Percentiles rank a stretch among this genome's conserved stretches.
These are phyloP conservation scores for Sugiyamaella neomexicana DNA, from an alignment of 1,139 yeast genomes.

Conservation along the genomic window DNA sequence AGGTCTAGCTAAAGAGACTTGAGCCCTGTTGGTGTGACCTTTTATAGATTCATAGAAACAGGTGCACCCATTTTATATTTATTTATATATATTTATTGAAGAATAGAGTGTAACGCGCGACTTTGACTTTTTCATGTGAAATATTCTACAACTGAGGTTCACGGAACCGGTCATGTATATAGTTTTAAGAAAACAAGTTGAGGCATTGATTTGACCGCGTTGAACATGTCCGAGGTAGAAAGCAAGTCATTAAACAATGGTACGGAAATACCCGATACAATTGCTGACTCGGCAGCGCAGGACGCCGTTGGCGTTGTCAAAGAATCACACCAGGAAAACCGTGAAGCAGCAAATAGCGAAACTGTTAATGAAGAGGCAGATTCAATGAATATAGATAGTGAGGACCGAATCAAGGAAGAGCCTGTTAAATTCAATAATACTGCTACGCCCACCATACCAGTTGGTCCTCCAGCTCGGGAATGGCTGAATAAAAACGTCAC, in stretches of 20 bases:
- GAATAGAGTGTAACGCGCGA: neutral
- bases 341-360: neutral
- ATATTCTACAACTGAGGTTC: constrained; percentile 5
- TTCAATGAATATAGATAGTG: constrained; percentile 9
- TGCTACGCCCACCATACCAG: constrained; percentile 34
- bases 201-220: neutral
- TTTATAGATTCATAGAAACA: neutral
- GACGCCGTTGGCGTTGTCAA: neutral
- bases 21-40: neutral
- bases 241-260: neutral
- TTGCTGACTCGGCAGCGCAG: neutral
- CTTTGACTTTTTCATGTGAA: neutral
- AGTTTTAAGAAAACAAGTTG: too few relatives aligned
- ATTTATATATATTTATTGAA: neutral
- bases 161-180: neutral
- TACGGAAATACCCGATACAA: neutral
- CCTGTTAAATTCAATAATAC: neutral
- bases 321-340: neutral
- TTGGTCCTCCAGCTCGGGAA: constrained; percentile 78
- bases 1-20: constrained; percentile 33
- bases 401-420: constrained; percentile 1
- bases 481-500: constrained; percentile 77
- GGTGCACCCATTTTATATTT: neutral
- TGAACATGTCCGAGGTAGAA: neutral
- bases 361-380: neutral